Percentiles rank a stretch among this genome's conserved stretches.
Conservation (phyloP, 768 basidiomycete species). For the Rossbeevera mucosa region DNA sequence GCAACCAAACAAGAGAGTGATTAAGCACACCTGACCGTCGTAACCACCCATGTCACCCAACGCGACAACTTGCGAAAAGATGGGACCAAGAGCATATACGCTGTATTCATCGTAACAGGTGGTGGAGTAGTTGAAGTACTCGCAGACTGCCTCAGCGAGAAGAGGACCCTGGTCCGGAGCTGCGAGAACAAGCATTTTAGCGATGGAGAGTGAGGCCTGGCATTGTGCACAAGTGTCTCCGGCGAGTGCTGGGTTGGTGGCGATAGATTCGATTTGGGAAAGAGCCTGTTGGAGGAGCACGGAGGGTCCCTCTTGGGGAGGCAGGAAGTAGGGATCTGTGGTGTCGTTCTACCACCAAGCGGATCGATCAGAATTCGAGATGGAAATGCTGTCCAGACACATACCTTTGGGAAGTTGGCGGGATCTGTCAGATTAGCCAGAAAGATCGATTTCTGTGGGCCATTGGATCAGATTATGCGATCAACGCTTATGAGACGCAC, state of each 20-base stretch:
- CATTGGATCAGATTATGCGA: not conserved
- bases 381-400: not conserved
- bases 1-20: not conserved
- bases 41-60: conserved; percentile 44
- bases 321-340: conserved; percentile 42
- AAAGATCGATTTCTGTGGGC: conserved; percentile 48
- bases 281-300: conserved; percentile 38
- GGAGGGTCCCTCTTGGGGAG: conserved; percentile 31
- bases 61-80: conserved; percentile 46
- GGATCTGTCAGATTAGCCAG: conserved; percentile 59
- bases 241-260: conserved; percentile 34
- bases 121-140: conserved; percentile 36
- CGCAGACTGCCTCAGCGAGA: conserved; percentile 39
- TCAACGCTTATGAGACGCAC: conserved; percentile 33
- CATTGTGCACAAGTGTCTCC: conserved; percentile 38
- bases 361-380: not conserved
- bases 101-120: conserved; percentile 35
- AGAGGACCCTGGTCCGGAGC: conserved; percentile 40
- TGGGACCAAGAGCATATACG: conserved; percentile 35
- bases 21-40: conserved; percentile 42
- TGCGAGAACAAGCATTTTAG: conserved; percentile 41
- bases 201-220: conserved; percentile 35
- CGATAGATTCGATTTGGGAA: conserved; percentile 36
- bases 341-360: conserved; percentile 35
- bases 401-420: conserved; percentile 47